phyloP scores from a whole-genome alignment of 2,329 filamentous ascomycete genomes.

The Colletotrichum kahawae region DNA sequence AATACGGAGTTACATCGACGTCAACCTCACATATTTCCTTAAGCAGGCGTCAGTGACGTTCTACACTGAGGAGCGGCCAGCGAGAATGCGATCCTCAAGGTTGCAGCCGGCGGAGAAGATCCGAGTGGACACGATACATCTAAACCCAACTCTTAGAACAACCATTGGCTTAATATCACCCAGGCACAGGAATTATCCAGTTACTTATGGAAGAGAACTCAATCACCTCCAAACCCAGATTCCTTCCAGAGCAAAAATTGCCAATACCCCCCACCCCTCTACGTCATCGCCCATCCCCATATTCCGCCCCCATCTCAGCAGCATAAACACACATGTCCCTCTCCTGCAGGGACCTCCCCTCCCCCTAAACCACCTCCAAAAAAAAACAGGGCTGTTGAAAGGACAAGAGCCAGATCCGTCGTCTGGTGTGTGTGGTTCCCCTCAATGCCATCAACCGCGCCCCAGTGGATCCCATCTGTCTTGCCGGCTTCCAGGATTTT shows the following conservation, averaged over 20 bases:
- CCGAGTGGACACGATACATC: too few species aligned
- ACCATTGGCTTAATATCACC: too few species aligned
- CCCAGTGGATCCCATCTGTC: background rate
- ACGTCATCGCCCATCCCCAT: background rate
- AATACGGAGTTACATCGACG: background rate
- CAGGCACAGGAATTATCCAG: too few species aligned
- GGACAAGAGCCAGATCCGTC: background rate
- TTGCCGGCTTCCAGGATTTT: background rate
- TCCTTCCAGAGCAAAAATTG: background rate
- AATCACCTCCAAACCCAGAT: background rate
- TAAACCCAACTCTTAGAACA: too few species aligned
- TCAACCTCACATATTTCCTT: background rate
- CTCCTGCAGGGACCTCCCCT: background rate
- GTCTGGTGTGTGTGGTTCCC: background rate
- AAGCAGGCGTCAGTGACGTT: fast-evolving
- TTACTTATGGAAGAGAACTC: background rate
- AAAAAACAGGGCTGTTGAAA: background rate
- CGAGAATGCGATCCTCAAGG: background rate
- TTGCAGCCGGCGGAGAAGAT: background rate
- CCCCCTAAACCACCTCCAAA: background rate
- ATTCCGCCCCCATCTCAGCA: background rate
- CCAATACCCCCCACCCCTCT: background rate
- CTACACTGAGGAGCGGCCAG: background rate
- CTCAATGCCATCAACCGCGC: background rate
- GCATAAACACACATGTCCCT: background rate